phyloP scores from a whole-genome alignment of 2,329 filamentous ascomycete genomes.

The Colletotrichum sp. region DNA sequence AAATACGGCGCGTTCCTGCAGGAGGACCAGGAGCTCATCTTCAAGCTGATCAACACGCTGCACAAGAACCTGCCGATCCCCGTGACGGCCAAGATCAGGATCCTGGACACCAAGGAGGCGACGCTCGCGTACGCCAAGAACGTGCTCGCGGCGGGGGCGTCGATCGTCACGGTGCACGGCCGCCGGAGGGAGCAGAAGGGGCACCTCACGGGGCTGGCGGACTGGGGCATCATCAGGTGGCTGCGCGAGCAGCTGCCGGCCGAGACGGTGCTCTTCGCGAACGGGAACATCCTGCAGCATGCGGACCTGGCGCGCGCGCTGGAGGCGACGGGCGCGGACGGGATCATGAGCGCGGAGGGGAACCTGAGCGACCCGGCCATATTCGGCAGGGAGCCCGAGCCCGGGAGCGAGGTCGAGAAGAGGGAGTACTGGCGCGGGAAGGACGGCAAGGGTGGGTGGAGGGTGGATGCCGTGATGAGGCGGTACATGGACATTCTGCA shows the following conservation, averaged over 20 bases:
- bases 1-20: slow-evolving; percentile 95
- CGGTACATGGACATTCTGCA: slow-evolving; percentile 93
- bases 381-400: slow-evolving; percentile 72
- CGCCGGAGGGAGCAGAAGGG: slow-evolving; percentile 91
- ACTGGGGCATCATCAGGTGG: slow-evolving; percentile 87
- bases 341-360: slow-evolving; percentile 94
- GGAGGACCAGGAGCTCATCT: slow-evolving; percentile 86
- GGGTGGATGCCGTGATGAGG: slow-evolving; percentile 85
- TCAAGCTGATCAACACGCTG: slow-evolving; percentile 81
- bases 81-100: slow-evolving; percentile 92
- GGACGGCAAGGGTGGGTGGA: slow-evolving; percentile 82
- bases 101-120: slow-evolving; percentile 84
- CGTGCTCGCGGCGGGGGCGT: slow-evolving; percentile 86
- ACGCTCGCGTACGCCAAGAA: slow-evolving; percentile 90
- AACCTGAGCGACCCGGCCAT: slow-evolving; percentile 92
- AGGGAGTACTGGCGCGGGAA: slow-evolving; percentile 86
- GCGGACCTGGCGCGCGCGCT: slow-evolving; percentile 81
- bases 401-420: slow-evolving; percentile 61
- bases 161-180: slow-evolving; percentile 92
- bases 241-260: slow-evolving; percentile 81
- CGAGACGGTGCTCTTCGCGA: slow-evolving; percentile 94
- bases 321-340: slow-evolving; percentile 85
- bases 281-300: slow-evolving; percentile 88
- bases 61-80: slow-evolving; percentile 81
- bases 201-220: slow-evolving; percentile 89